Percentiles rank a stretch among this genome's conserved stretches.
phyloP scores from a whole-genome alignment of 2,329 filamentous ascomycete genomes.

The Aspergillus ochraceus region DNA sequence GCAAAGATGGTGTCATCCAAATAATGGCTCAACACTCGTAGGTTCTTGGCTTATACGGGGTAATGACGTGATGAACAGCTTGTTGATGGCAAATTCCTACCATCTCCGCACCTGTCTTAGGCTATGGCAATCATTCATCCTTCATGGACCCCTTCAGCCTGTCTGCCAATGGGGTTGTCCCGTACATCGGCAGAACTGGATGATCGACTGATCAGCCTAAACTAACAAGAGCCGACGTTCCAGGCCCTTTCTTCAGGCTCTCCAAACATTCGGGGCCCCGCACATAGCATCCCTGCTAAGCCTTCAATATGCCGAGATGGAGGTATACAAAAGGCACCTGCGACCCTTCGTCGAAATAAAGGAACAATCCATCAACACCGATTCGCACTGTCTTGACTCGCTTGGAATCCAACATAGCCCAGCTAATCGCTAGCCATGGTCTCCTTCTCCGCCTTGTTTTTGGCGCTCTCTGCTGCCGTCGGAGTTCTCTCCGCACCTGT shows the following conservation, averaged over 20 bases:
- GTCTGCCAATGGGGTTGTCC: background rate
- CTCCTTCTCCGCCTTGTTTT: slow-evolving; percentile 24
- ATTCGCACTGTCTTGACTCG: background rate
- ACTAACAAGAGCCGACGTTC: background rate
- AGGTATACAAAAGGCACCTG: background rate
- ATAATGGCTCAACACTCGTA: background rate
- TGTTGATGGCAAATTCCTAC: background rate
- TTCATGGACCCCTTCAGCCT: background rate
- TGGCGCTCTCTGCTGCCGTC: slow-evolving; percentile 22
- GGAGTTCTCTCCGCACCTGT: slow-evolving; percentile 25
- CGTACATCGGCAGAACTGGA: background rate
- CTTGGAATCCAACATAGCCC: background rate
- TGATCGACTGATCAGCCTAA: slow-evolving; percentile 11
- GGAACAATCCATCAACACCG: background rate
- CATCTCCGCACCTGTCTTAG: background rate
- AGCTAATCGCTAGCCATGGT: slow-evolving; percentile 21
- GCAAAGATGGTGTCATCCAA: background rate
- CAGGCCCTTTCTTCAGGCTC: background rate
- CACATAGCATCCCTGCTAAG: background rate
- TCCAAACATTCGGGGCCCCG: background rate
- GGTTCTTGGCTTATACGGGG: background rate
- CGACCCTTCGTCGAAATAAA: background rate
- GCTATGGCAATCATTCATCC: background rate
- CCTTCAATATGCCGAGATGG: background rate
- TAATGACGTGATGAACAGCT: background rate